phyloP scores from a whole-genome alignment of 306 rosid genomes.

The Cucurbita ficifolia region DNA sequence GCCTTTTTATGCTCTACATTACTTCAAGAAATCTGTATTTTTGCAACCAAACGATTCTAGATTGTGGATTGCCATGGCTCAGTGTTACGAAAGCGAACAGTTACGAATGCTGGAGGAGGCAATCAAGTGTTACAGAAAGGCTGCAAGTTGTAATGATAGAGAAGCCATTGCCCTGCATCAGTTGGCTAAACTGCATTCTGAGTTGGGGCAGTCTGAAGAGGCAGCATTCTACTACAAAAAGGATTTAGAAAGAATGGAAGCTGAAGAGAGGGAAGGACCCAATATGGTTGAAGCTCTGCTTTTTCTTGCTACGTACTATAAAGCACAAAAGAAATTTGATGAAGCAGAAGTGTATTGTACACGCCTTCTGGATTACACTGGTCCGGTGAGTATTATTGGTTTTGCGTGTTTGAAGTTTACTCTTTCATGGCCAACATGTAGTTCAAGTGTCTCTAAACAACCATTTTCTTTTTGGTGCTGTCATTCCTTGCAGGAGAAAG shows the following conservation, averaged over 20 bases:
- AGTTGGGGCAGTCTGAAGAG: conserved; percentile 60
- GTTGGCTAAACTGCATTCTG: conserved; percentile 64
- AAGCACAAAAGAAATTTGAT: conserved; percentile 40
- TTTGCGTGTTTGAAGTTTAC: neutral
- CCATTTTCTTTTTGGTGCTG: neutral
- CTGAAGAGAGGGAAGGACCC: conserved; percentile 94
- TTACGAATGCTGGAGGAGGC: conserved; percentile 84
- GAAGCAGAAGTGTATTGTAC: conserved; percentile 94
- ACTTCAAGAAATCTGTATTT: conserved; percentile 81
- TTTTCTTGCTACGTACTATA: conserved; percentile 63
- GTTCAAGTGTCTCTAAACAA: neutral
- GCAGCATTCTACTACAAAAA: conserved; percentile 82
- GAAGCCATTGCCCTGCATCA: conserved; percentile 90
- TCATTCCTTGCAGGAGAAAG: conserved; percentile 49
- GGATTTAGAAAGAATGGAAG: conserved; percentile 94
- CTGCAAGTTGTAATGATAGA: conserved; percentile 67
- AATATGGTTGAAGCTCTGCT: conserved; percentile 80
- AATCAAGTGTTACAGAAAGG: conserved; percentile 79
- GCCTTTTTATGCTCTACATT: conserved; percentile 90
- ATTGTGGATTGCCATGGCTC: conserved; percentile 96
- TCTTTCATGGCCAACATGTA: neutral
- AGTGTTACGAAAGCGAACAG: conserved; percentile 71
- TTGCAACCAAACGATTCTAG: conserved; percentile 91
- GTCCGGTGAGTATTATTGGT: conserved; percentile 55
- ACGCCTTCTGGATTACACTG: conserved; percentile 86